Percentiles rank a stretch among this genome's conserved stretches.
These are phyloP conservation scores for Mycena pura DNA, from an alignment of 768 basidiomycete species.

Conservation along the genomic window DNA sequence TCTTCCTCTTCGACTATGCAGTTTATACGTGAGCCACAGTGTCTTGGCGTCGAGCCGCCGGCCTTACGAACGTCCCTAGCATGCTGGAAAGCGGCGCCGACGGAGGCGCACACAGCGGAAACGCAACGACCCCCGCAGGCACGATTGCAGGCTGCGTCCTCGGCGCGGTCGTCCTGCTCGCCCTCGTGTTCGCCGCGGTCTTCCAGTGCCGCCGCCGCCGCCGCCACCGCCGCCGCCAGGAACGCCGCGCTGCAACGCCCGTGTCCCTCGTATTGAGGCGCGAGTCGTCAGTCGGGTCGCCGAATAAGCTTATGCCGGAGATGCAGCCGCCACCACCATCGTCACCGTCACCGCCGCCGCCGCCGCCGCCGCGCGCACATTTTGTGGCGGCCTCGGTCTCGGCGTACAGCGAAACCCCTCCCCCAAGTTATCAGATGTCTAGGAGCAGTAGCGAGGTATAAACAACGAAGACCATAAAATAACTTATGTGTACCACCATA, in stretches of 20 bases:
- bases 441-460: no score
- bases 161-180: slow-evolving; percentile 4
- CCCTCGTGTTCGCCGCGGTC: not conserved
- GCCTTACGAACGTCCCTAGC: no score
- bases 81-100: no score
- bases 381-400: no score
- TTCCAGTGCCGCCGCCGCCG: not conserved
- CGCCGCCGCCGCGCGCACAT: no score
- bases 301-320: no score
- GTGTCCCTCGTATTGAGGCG: not conserved
- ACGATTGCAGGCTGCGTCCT: slow-evolving; percentile 11
- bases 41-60: not conserved
- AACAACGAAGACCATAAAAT: no score
- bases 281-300: not conserved
- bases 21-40: slow-evolving; percentile 21
- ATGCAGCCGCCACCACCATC: no score
- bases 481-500: no score
- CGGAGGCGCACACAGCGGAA: not conserved
- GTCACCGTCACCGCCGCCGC: no score
- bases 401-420: no score
- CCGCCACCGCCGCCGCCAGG: not conserved
- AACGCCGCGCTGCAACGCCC: not conserved
- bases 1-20: slow-evolving; percentile 24
- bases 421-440: no score
- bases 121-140: not conserved